Conservation (phyloP, 331 rosid genomes). For the Acacia pycnantha region DNA sequence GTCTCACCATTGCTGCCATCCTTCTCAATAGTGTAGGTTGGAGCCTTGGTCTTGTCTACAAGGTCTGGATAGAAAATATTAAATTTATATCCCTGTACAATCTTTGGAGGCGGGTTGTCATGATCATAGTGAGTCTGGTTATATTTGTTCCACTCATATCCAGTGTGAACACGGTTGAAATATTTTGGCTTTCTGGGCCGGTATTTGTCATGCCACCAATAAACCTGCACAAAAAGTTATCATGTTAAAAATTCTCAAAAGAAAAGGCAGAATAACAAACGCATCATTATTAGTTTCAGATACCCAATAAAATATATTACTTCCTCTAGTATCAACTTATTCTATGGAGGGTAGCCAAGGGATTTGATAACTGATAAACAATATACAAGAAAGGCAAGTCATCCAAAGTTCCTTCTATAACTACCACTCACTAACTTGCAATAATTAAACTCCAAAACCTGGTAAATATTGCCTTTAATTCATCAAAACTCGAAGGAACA, state of each 20-base stretch:
- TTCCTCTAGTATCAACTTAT: neutral
- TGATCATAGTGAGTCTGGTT: conserved; percentile 97
- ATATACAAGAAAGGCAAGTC: neutral
- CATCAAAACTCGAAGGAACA: neutral
- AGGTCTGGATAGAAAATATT: conserved; percentile 95
- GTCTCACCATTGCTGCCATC: conserved; percentile 89
- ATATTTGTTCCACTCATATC: conserved; percentile 96
- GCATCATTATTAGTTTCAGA: neutral
- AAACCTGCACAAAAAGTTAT: conserved; percentile 57
- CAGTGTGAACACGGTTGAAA: conserved; percentile 93
- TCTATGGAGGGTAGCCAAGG: neutral
- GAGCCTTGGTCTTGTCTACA: conserved; percentile 90
- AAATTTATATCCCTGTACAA: conserved; percentile 88
- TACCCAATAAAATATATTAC: neutral
- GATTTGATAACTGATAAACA: neutral
- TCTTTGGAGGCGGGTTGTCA: conserved; percentile 95
- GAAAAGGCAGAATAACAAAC: neutral
- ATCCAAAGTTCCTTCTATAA: neutral
- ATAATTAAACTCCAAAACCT: neutral
- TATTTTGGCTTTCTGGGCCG: conserved; percentile 93
- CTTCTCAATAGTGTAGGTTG: conserved; percentile 74
- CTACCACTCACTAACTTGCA: neutral
- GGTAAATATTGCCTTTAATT: neutral
- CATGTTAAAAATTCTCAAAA: neutral
- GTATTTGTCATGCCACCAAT: conserved; percentile 98